Evolutionary conservation across 371 early-diverging fungal species (phyloP).

Genomic region (Coemansia sp.): DNA sequence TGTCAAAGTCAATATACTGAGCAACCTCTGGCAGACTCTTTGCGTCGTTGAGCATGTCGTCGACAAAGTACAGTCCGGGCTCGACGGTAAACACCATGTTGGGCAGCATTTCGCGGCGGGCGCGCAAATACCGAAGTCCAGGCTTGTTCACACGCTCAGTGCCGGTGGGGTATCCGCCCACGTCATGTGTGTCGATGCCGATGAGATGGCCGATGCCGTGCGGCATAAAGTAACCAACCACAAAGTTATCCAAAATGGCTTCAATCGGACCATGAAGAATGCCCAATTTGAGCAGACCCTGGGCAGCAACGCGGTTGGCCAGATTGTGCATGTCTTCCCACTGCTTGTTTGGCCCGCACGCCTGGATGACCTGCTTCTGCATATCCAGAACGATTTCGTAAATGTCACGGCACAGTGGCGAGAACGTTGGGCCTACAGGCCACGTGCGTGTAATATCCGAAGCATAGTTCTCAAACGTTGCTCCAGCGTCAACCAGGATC

Average conservation of each 20-base stretch:
- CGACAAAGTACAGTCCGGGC: conserved; percentile 78
- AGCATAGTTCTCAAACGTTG: conserved; percentile 78
- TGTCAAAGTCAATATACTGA: conserved; percentile 70
- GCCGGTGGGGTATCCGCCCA: conserved; percentile 84
- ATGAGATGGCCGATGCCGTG: conserved; percentile 81
- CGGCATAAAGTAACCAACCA: conserved; percentile 87
- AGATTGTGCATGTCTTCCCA: conserved; percentile 90
- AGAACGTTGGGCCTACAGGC: conserved; percentile 81
- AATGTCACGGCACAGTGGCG: conserved; percentile 70
- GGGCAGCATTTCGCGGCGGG: conserved; percentile 74
- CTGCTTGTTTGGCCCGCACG: conserved; percentile 75
- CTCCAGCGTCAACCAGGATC: conserved; percentile 87
- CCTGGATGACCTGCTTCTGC: conserved; percentile 71
- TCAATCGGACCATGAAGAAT: conserved; percentile 70
- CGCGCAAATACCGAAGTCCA: conserved; percentile 81
- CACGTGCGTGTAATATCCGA: conserved; percentile 89
- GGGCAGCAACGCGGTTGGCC: conserved; percentile 69
- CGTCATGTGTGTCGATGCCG: conserved; percentile 87
- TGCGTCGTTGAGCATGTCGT: conserved; percentile 55
- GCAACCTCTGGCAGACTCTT: conserved; percentile 59
- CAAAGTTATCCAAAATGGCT: conserved; percentile 66
- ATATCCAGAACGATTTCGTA: conserved; percentile 83
- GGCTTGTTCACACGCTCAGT: conserved; percentile 76
- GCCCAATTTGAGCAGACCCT: conserved; percentile 75
- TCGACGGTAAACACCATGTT: conserved; percentile 93